Base-by-base conservation (phyloP, 2,329 filamentous ascomycete genomes). In the Didymella sp. region DNA sequence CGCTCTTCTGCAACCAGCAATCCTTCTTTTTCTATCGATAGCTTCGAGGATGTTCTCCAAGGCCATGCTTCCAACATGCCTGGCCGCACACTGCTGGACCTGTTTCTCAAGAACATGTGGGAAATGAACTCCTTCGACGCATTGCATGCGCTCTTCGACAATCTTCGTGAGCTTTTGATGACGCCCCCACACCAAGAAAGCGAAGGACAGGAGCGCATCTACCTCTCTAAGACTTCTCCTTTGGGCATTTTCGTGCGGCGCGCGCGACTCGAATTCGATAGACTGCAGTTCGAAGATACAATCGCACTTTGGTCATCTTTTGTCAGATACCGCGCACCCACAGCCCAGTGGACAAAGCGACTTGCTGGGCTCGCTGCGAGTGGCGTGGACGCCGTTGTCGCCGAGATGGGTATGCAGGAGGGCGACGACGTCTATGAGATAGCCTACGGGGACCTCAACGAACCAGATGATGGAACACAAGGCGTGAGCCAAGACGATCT, bases 31-130 rank as follows among this genome's bases (percentile, higher is more conserved):
- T 70, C 68, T 11, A 72, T 73, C 38, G 56, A 68, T 37, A 79
- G 79, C 51, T 78, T 86, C 48, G 79, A 85, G 64, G 69, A 79
- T 60, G 75, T 79, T 4, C 76, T 83, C 5, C 75, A 77, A 21
- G 51, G 59, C 30, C 80, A 78, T 60, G 67, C 76, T 12, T 85
- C 83, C 1, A 81, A 76, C 8, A 78, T 91, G 54, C 89, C 92
- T 0, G 92, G 92, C 2, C 84, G 90, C 44, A 89, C 85, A n/a
- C 78, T 97, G n/a, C 95, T 93, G 87, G 92, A 98, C 71, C 80
- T 89, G 2, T 91, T 97, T 54, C 82, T 98, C 12, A 85, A 86
- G 52, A 89, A 87, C 61, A 79, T 98, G 22, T 98, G 95, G 94
- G 82, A 84, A 15, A 86, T 98, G 63, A 87, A 93, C 70, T 94